Evolutionary conservation across 305 asterid genomes (phyloP), one percentile per base, ranked within the genome.

Genomic region (Plantago rigida): DNA sequence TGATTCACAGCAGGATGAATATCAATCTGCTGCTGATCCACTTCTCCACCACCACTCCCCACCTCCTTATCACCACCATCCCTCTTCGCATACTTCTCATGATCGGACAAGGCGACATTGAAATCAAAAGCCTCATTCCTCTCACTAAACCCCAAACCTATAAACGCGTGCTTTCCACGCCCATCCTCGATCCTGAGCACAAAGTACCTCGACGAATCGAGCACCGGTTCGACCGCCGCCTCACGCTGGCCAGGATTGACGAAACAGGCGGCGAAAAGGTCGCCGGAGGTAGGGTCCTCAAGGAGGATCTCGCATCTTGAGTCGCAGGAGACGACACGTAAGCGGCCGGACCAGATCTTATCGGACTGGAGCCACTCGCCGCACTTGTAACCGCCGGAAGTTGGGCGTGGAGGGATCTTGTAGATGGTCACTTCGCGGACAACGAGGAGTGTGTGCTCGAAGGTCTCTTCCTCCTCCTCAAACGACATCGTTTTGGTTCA

Each of bases 281-380:
- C 96, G 0, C 87, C 95, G 62, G 97, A 84, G 53, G 77, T 84
- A 9, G 96, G 96, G 78, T 87, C 91, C 77, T 87, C 97, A 13
- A 90, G 79, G 9, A 93, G 95, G 86, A 91, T 91, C 93, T 91
- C 98, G 75, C 96, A 91, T 6, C 94, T 84, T 52, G 77, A 56
- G 42, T 75, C 77, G 70, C 90, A 86, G 1, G 95, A 91, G 7
- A 91, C 94, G 17, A 91, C 94, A 17, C 96, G 84, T 44, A 87
- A 81, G 8, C 96, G 81, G 63, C 96, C 96, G n/a, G 96, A 71
- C 96, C 98, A 91, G 93, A 91, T 91, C 93, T 82, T 91, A 68
- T 91, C 95, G 67, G 98, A 84, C 69, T 91, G 98, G 36, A 91
- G 79, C 98, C 98, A 91, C 74, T 91, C 98, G 28, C 95, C 98